Percentiles rank a stretch among this genome's conserved stretches.
phyloP scores from a whole-genome alignment of 139 green algal genomes.

The Pleodorina starrii region DNA sequence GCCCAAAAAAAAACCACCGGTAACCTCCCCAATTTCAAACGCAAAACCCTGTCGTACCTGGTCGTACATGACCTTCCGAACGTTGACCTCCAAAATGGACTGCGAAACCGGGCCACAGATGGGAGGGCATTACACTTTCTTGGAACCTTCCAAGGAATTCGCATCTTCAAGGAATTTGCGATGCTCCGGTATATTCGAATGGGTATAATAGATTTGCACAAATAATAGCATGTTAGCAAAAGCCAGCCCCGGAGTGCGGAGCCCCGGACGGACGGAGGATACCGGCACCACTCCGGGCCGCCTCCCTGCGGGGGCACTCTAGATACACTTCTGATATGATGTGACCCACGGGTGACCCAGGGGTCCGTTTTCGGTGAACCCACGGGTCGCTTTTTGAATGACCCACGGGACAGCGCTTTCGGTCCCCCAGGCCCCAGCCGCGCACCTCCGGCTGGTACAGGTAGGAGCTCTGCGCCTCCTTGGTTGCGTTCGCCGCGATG shows the following conservation, averaged over 20 bases:
- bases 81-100: constrained; percentile 38
- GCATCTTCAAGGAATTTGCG: background rate
- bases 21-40: background rate
- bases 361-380: too few species aligned
- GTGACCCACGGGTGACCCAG: too few species aligned
- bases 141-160: background rate
- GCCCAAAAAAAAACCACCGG: too few species aligned
- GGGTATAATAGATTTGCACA: too few species aligned
- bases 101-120: background rate
- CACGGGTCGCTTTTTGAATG: too few species aligned
- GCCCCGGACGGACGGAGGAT: too few species aligned
- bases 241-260: background rate
- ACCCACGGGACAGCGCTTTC: too few species aligned
- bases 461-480: constrained; percentile 51
- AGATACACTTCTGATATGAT: too few species aligned
- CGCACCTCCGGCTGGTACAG: constrained; percentile 53
- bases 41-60: too few species aligned
- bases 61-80: constrained; percentile 53
- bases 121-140: background rate
- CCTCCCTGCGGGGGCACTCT: too few species aligned
- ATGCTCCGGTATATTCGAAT: background rate
- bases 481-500: constrained; percentile 63
- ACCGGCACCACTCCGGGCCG: too few species aligned
- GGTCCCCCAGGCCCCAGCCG: background rate
- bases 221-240: background rate